A percentile compares a stretch with the other conserved stretches of the same genome.
Evolutionary conservation across 2,329 filamentous ascomycete genomes (phyloP).

Genomic region (Penicillium corylophilum): DNA sequence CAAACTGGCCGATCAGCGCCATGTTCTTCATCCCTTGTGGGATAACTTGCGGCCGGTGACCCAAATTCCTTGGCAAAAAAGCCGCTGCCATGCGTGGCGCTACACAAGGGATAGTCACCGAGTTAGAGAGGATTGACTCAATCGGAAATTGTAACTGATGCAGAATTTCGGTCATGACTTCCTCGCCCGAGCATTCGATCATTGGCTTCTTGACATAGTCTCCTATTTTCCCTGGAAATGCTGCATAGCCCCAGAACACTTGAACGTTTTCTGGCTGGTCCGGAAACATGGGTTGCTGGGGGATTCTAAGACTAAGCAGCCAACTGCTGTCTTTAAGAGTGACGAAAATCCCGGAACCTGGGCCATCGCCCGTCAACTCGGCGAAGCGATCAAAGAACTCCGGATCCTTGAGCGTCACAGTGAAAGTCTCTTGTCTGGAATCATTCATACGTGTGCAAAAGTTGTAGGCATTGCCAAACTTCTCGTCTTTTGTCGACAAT

Average conservation of each 20-base stretch:
- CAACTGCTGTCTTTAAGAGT: conserved; percentile 43
- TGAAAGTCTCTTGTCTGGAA: conserved; percentile 44
- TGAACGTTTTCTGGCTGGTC: conserved; percentile 35
- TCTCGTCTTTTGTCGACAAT: conserved; percentile 36
- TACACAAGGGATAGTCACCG: conserved; percentile 39
- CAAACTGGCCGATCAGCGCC: conserved; percentile 39
- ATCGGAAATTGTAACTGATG: conserved; percentile 39
- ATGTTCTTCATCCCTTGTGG: conserved; percentile 40
- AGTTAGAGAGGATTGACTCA: conserved; percentile 26
- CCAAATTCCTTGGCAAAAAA: conserved; percentile 35
- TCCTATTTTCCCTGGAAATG: conserved; percentile 39
- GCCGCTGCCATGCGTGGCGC: conserved; percentile 43
- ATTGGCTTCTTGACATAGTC: conserved; percentile 44
- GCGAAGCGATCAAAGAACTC: conserved; percentile 30
- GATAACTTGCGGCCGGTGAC: conserved; percentile 42
- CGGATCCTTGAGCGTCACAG: conserved; percentile 38
- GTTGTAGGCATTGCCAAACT: conserved; percentile 43
- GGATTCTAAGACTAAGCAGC: conserved; percentile 43
- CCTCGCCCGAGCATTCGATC: conserved; percentile 41
- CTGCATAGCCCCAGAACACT: conserved; percentile 44
- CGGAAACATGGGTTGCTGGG: conserved; percentile 44
- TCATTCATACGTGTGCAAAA: conserved; percentile 40
- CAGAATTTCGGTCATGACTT: conserved; percentile 43
- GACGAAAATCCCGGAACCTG: conserved; percentile 31
- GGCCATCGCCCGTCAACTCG: conserved; percentile 20